Conservation (phyloP, 2,329 filamentous ascomycete genomes). For the Orbilia oligospora region DNA sequence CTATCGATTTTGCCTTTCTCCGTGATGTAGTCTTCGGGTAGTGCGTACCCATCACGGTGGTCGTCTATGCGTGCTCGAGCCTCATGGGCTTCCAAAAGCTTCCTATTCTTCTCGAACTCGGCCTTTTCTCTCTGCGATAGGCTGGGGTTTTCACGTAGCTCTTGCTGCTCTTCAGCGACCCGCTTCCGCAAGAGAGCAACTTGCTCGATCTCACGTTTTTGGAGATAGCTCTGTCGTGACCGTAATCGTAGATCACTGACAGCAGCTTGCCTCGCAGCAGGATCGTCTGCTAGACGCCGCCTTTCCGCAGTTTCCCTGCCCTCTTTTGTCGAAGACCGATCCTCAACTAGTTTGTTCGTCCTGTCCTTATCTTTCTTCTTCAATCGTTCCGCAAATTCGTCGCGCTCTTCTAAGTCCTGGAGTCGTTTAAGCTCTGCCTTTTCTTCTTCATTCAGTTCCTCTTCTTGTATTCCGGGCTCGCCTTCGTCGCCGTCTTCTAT, state of each 20-base stretch:
- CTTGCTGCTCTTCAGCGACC: conserved; percentile 87
- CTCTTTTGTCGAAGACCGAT: conserved; percentile 72
- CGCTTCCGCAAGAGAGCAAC: conserved; percentile 89
- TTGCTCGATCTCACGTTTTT: conserved; percentile 89
- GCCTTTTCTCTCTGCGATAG: conserved; percentile 84
- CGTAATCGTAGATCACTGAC: conserved; percentile 84
- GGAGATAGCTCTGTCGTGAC: conserved; percentile 91
- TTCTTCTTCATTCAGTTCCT: conserved; percentile 75
- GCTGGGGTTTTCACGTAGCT: conserved; percentile 80
- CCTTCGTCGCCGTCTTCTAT: conserved; percentile 72
- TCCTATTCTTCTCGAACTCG: conserved; percentile 89
- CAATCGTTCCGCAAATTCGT: conserved; percentile 83
- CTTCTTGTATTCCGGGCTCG: conserved; percentile 63
- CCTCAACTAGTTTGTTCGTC: conserved; percentile 78
- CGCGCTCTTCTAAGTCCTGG: conserved; percentile 80
- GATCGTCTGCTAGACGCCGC: conserved; percentile 77
- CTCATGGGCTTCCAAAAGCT: conserved; percentile 84
- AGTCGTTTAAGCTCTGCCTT: conserved; percentile 74
- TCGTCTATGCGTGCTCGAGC: conserved; percentile 90
- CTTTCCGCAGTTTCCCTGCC: conserved; percentile 74
- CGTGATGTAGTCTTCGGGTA: conserved; percentile 95
- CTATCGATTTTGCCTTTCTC: conserved; percentile 90
- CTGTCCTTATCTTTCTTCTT: conserved; percentile 79
- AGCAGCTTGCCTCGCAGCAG: conserved; percentile 77
- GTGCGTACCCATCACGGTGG: conserved; percentile 88